These are phyloP conservation scores for Colletotrichum limetticola DNA, from an alignment of 2,329 filamentous ascomycete species.

Conservation along the genomic window DNA sequence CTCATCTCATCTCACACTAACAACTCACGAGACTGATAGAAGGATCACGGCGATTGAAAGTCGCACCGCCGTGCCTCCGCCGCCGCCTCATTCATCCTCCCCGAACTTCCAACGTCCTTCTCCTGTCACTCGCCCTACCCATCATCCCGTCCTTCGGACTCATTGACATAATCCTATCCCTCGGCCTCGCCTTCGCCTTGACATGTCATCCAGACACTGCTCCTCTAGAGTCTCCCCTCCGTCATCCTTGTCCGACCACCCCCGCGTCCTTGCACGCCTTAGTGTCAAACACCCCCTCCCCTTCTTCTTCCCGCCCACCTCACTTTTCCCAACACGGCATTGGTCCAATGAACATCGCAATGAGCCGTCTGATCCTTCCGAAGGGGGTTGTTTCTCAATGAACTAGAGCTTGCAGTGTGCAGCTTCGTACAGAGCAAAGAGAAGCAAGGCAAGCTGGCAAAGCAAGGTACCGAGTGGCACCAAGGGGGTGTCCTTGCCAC, in stretches of 20 bases:
- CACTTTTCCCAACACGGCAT: slow-evolving; percentile 12
- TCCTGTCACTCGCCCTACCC: neutral
- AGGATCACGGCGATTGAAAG: neutral
- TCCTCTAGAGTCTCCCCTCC: neutral
- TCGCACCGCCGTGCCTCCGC: neutral
- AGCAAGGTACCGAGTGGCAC: slow-evolving; percentile 10
- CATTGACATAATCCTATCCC: neutral
- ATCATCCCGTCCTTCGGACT: neutral
- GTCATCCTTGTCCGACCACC: slow-evolving; percentile 2
- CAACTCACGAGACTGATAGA: neutral
- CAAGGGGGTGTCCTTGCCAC: slow-evolving; percentile 16
- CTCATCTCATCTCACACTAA: neutral
- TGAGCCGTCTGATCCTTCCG: slow-evolving; percentile 26
- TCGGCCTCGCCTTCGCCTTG: neutral
- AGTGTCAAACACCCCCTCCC: neutral
- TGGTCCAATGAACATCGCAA: slow-evolving; percentile 18
- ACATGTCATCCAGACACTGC: slow-evolving; percentile 7
- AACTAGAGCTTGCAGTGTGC: neutral
- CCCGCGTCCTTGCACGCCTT: slow-evolving; percentile 5
- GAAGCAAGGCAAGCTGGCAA: slow-evolving; percentile 3
- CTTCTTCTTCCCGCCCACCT: neutral
- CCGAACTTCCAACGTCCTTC: neutral
- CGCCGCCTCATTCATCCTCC: neutral
- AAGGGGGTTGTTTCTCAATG: neutral
- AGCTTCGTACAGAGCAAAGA: neutral